Evolutionary conservation across 1,284 basidiomycete genomes (phyloP), one percentile per base, ranked within the genome.

Genomic region (Ceratobasidium sp.): DNA sequence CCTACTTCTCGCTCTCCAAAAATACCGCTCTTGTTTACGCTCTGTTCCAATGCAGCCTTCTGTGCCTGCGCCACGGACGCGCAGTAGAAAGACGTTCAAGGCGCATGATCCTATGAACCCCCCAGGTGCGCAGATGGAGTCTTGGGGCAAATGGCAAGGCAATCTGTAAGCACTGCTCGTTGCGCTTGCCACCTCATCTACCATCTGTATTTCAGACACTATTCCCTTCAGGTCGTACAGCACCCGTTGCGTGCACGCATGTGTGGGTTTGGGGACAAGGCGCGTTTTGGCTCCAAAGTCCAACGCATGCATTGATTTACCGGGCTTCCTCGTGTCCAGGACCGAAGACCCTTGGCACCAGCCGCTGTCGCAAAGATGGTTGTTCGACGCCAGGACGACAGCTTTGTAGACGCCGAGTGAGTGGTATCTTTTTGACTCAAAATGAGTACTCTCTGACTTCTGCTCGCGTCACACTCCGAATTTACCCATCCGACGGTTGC

Each of bases 201-300:
- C 17, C 47, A 47, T 39, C 49, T 20, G 37, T 28, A 58, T 68
- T 74, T 69, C 77, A 77, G 94, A 82, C 87, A 91, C 81, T 96
- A 95, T 83, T 89, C 91, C 13, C 88, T 97, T 51, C 90, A 94
- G 80, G 90, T 96, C 79, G 89, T 94, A 4, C 95, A 97, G 82
- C 90, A 97, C 80, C 95, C 95, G 45, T 84, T 94, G 64, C 89
- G 95, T 58, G 95, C 95, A 47, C 90, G 95, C 80, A 96, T 96
- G 90, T 97, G 95, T 84, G 95, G 95, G 3, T 96, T 97, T 84
- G 95, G 95, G 69, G 95, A 97, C 86, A 97, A 96, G 87, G 95
- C 95, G 78, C 76, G 86, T 83, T 26, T 42, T 20, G 61, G 17
- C 54, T 42, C 69, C 31, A 20, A 45, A 47, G 20, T 54, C 45